Evolutionary conservation across 306 rosid genomes (phyloP), one percentile per base, ranked within the genome.

Genomic region (Nissolia schottii): DNA sequence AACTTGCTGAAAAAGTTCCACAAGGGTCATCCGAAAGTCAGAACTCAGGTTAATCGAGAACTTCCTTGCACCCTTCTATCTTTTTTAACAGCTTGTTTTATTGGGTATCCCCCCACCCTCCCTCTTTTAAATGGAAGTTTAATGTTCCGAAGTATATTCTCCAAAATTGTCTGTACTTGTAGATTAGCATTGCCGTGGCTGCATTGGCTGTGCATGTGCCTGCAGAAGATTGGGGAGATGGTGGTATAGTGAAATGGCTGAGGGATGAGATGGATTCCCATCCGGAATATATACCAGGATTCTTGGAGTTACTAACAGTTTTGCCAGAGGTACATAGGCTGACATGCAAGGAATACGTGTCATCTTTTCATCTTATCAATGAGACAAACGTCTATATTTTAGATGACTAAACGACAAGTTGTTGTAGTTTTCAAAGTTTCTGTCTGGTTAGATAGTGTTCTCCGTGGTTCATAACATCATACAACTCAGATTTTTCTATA

Each of bases 181-280:
- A 95, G 99, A 92, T 95, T 80, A 95, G 99, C 90, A 91, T 95
- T 82, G 99, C 97, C 7, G 97, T 95, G 67, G 99, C 97, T 85
- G 99, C 99, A 32, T 81, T 95, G 91, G 97, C 99, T 67, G 97
- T 95, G 73, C 96, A 95, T 53, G 99, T 95, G 85, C 89, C 96
- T 59, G 90, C 99, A 7, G 92, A 87, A 79, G 99, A 91, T 68
- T 95, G 99, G 99, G 97, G 99, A 43, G 97, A 88, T 81, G 96
- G 96, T 82, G 99, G 99, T 78, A 91, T 95, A 71, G 92, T 95
- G 37, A 89, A 81, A 80, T 95, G 99, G 99, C 97, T 95, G 20
- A 86, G 88, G 79, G 95, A 89, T 84, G 97, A 92, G 93, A 95
- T 95, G 99, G 87, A 91, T 74, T 77, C 85, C 55, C 97, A 89